Percentiles rank a stretch among this genome's conserved stretches.
phyloP scores from a whole-genome alignment of 2,329 filamentous ascomycete species.

The Fusarium sacchari region DNA sequence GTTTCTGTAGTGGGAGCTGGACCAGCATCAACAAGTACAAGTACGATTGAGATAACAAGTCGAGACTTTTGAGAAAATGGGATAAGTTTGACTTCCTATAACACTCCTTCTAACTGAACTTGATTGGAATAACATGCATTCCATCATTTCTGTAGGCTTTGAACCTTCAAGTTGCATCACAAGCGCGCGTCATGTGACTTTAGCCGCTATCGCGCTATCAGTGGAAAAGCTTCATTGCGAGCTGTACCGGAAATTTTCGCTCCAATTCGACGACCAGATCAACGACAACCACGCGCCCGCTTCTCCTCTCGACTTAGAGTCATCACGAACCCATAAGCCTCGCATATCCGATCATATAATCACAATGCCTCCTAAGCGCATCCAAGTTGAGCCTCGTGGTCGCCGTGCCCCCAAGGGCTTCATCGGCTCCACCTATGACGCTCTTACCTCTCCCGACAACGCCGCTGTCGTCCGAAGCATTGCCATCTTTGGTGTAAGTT shows the following conservation, averaged over 20 bases:
- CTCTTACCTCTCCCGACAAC: slow-evolving; percentile 74
- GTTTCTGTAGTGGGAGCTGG: background rate
- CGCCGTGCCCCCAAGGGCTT: slow-evolving; percentile 60
- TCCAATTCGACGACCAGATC: slow-evolving; percentile 16
- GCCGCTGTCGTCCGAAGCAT: slow-evolving; percentile 74
- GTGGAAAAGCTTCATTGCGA: slow-evolving; percentile 30
- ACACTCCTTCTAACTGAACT: background rate
- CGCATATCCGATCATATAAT: background rate
- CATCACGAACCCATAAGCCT: background rate
- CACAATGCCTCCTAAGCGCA: slow-evolving; percentile 72
- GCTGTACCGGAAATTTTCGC: slow-evolving; percentile 39
- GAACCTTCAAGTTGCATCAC: background rate
- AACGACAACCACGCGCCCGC: slow-evolving; percentile 6
- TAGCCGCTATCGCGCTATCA: slow-evolving; percentile 25
- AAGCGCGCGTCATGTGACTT: slow-evolving; percentile 43
- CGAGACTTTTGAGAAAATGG: accelerated
- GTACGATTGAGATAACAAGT: background rate
- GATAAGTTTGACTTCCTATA: background rate
- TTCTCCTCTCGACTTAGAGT: slow-evolving; percentile 11
- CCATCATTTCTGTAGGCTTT: background rate
- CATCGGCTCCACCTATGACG: slow-evolving; percentile 67
- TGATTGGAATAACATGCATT: too few relatives aligned
- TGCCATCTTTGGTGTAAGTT: slow-evolving; percentile 73
- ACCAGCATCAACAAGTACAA: background rate
- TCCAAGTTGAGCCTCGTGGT: slow-evolving; percentile 59